These are phyloP conservation scores for Neurospora sp. DNA, from an alignment of 2,329 filamentous ascomycete genomes.

Conservation along the genomic window DNA sequence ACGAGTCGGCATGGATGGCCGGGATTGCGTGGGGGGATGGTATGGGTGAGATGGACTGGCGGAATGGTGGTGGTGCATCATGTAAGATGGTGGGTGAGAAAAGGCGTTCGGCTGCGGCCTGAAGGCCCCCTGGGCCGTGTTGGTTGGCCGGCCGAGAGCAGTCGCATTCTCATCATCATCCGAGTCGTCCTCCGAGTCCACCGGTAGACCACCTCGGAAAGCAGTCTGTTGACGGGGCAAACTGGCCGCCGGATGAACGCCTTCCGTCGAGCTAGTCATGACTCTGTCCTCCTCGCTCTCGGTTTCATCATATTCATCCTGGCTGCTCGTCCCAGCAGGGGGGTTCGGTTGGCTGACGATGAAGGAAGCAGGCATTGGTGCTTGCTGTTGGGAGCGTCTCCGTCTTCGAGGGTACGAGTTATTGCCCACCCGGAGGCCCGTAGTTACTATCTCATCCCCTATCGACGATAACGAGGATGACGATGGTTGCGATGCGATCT, in stretches of 20 bases:
- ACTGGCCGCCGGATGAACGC: constrained; percentile 25
- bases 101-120: constrained; percentile 89
- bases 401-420: constrained; percentile 53
- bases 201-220: constrained; percentile 23
- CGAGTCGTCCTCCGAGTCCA: constrained; percentile 31
- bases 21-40: constrained; percentile 38
- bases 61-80: constrained; percentile 36
- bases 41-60: constrained; percentile 37
- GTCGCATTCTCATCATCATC: constrained; percentile 67
- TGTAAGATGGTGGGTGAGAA: constrained; percentile 61
- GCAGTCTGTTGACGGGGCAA: constrained; percentile 25
- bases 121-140: constrained; percentile 43
- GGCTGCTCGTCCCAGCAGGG: constrained; percentile 55
- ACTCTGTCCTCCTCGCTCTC: constrained; percentile 76
- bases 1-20: constrained; percentile 38
- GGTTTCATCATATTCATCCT: constrained; percentile 90
- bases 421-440: constrained; percentile 67
- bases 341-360: constrained; percentile 30
- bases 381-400: constrained; percentile 34
- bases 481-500: constrained; percentile 84
- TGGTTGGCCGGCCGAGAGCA: constrained; percentile 56
- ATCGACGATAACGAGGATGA: constrained; percentile 85
- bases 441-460: constrained; percentile 82
- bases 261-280: constrained; percentile 50
- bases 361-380: constrained; percentile 24